Percentiles rank a stretch among this genome's conserved stretches.
These are phyloP conservation scores for Quercus gilva DNA, from an alignment of 306 rosid genomes.

Conservation along the genomic window DNA sequence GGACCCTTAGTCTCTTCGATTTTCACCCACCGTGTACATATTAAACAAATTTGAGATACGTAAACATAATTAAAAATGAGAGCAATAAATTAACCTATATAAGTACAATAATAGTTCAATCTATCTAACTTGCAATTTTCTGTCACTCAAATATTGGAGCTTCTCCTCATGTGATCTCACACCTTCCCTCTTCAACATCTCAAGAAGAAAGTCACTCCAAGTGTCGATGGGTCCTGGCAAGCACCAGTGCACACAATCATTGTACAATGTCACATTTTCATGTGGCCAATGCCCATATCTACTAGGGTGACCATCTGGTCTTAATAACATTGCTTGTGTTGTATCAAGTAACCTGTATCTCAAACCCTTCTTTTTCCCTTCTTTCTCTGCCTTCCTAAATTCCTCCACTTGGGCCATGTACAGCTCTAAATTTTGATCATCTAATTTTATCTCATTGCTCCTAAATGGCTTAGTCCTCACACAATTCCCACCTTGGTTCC, in stretches of 20 bases:
- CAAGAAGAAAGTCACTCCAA: constrained; percentile 72
- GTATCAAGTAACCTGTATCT: constrained; percentile 66
- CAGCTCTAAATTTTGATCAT: constrained; percentile 56
- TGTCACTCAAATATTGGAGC: constrained; percentile 25
- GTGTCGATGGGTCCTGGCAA: constrained; percentile 84
- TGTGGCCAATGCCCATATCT: constrained; percentile 78
- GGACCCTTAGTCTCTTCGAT: background rate
- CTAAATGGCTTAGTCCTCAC: constrained; percentile 62
- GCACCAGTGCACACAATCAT: constrained; percentile 96
- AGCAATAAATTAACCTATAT: background rate
- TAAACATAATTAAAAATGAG: background rate
- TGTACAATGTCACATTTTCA: constrained; percentile 63
- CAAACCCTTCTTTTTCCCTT: constrained; percentile 50
- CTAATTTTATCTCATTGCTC: constrained; percentile 60
- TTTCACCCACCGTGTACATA: background rate
- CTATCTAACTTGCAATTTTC: constrained; percentile 21
- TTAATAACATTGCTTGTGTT: constrained; percentile 55
- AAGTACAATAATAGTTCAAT: background rate
- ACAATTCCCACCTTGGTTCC: constrained; percentile 86
- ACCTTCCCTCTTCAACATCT: constrained; percentile 81
- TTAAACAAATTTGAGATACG: background rate
- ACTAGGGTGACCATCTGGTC: constrained; percentile 98
- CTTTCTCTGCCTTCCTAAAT: constrained; percentile 58
- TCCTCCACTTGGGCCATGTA: constrained; percentile 84
- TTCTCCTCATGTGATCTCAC: constrained; percentile 60